These are phyloP conservation scores for Sarocladium oryzae DNA, from an alignment of 2,329 filamentous ascomycete genomes.

Conservation along the genomic window DNA sequence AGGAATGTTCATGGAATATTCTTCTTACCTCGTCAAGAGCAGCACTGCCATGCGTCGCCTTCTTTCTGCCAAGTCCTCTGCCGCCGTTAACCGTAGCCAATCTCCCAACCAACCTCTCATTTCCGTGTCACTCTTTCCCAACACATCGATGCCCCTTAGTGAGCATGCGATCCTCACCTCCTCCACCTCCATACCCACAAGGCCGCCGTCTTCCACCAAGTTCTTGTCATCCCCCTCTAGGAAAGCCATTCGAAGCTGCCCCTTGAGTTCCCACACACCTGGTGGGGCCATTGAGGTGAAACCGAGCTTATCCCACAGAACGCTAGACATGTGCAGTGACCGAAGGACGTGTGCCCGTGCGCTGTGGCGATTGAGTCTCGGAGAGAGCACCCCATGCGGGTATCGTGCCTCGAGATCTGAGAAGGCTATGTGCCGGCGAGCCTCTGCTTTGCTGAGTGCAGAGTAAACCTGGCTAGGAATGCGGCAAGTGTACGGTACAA, in stretches of 20 bases:
- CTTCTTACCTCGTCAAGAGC: constrained; percentile 36
- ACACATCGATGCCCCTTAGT: constrained; percentile 58
- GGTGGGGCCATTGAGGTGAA: constrained; percentile 31
- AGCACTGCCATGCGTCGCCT: constrained; percentile 32
- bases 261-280: constrained; percentile 45
- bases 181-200: constrained; percentile 45
- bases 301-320: constrained; percentile 44
- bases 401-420: constrained; percentile 28
- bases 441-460: constrained; percentile 49
- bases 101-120: constrained; percentile 39
- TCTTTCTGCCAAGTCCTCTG: constrained; percentile 29
- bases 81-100: constrained; percentile 42
- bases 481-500: constrained; percentile 76
- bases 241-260: constrained; percentile 52
- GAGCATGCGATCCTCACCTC: constrained; percentile 67
- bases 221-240: constrained; percentile 65
- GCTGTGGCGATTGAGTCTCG: constrained; percentile 21
- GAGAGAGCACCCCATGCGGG: constrained; percentile 29
- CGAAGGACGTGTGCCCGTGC: constrained; percentile 33
- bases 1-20: constrained; percentile 7
- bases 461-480: constrained; percentile 67
- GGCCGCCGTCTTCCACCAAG: constrained; percentile 56
- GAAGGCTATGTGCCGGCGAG: constrained; percentile 43
- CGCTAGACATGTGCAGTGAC: constrained; percentile 38
- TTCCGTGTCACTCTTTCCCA: constrained; percentile 50